Conservation (phyloP, 129 eudicot genomes). For the Mikania micrantha region DNA sequence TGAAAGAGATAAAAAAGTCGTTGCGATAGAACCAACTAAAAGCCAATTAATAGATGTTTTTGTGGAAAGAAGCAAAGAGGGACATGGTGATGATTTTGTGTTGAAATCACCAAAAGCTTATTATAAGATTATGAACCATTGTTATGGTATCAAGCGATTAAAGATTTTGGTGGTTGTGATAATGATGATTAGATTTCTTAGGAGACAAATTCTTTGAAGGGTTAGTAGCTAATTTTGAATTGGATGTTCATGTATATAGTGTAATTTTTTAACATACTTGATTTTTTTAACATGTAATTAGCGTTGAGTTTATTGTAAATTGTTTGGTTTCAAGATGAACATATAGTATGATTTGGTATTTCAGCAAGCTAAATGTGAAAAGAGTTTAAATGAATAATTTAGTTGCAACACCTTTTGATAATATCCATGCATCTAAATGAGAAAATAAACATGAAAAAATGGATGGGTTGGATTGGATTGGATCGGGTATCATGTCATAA, state of each 20-base stretch:
- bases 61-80: background rate
- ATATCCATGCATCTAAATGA: no score
- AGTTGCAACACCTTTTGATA: no score
- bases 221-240: background rate
- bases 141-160: background rate
- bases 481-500: no score
- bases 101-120: background rate
- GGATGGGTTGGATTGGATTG: no score
- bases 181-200: constrained; percentile 4
- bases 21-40: background rate
- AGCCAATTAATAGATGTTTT: background rate
- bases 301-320: no score
- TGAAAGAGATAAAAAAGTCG: background rate
- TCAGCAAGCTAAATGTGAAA: no score
- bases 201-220: background rate
- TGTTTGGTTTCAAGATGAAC: no score
- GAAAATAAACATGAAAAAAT: no score
- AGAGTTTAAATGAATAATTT: no score
- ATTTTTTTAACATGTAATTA: no score
- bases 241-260: background rate
- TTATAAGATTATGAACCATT: background rate
- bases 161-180: constrained; percentile 6
- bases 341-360: no score
- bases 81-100: background rate
- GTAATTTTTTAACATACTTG: no score